A percentile compares a stretch with the other conserved stretches of the same genome.
phyloP scores from a whole-genome alignment of 1,139 yeast species.

The Candida sp. region DNA sequence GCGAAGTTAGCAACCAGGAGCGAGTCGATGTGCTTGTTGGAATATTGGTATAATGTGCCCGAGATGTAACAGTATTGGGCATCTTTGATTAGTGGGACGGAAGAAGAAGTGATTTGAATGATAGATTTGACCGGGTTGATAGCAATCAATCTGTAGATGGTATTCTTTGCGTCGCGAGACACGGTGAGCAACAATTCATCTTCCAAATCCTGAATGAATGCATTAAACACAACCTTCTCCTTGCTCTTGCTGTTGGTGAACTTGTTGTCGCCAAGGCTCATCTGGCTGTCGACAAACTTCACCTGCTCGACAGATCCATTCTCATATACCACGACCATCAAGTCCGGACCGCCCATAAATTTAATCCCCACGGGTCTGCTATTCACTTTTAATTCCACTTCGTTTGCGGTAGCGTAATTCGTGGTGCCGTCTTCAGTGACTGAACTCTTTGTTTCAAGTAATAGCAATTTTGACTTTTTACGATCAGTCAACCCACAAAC shows the following conservation, averaged over 20 bases:
- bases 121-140: constrained; percentile 22
- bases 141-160: constrained; percentile 26
- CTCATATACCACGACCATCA: constrained; percentile 41
- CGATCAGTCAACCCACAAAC: constrained; percentile 54
- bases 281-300: constrained; percentile 19
- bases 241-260: constrained; percentile 5
- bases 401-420: constrained; percentile 10
- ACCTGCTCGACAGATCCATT: constrained; percentile 47
- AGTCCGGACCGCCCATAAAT: constrained; percentile 30
- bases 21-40: constrained; percentile 22
- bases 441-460: constrained; percentile 32
- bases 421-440: constrained; percentile 13
- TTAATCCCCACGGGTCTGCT: constrained; percentile 38
- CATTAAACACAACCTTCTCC: constrained; percentile 21
- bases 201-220: constrained; percentile 24
- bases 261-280: constrained; percentile 4
- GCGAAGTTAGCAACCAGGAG: constrained; percentile 27
- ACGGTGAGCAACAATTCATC: constrained; percentile 29
- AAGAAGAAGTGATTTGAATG: constrained; percentile 23
- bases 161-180: constrained; percentile 15
- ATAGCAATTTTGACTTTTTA: constrained; percentile 42
- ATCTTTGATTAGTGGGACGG: constrained; percentile 8
- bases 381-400: constrained; percentile 18
- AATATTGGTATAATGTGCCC: constrained; percentile 31
- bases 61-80: constrained; percentile 28